Conservation (phyloP, 2,329 filamentous ascomycete genomes). For the Arthrobotrys conoides region DNA sequence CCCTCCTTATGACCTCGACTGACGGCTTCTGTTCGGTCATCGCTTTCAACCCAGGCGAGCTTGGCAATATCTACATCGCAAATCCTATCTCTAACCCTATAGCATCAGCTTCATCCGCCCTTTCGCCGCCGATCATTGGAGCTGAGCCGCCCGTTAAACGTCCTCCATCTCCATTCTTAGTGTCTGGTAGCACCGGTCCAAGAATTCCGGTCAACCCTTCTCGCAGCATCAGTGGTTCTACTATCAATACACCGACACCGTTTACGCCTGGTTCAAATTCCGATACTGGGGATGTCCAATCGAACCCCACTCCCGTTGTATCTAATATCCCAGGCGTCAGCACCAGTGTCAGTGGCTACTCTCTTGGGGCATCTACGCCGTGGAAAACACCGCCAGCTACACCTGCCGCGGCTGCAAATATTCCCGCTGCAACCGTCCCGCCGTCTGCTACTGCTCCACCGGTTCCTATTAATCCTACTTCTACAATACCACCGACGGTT, state of each 20-base stretch:
- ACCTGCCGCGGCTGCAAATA: constrained; percentile 73
- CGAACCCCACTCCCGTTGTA: constrained; percentile 57
- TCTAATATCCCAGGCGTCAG: constrained; percentile 56
- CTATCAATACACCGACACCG: constrained; percentile 78
- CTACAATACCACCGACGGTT: constrained; percentile 69
- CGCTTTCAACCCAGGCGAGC: constrained; percentile 84
- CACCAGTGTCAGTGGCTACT: constrained; percentile 74
- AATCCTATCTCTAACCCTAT: constrained; percentile 67
- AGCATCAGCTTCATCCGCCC: constrained; percentile 27
- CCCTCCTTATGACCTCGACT: constrained; percentile 93
- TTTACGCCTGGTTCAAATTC: constrained; percentile 71
- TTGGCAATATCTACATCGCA: constrained; percentile 84
- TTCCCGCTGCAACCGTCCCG: constrained; percentile 68
- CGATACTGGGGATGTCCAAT: constrained; percentile 37
- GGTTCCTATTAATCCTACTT: constrained; percentile 67
- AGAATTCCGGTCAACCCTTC: constrained; percentile 38
- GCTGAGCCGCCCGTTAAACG: constrained; percentile 65
- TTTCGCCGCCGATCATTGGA: constrained; percentile 41
- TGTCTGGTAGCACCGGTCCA: constrained; percentile 47
- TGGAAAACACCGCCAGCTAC: constrained; percentile 73
- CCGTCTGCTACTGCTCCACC: constrained; percentile 77
- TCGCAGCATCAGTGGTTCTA: constrained; percentile 68
- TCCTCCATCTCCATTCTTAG: constrained; percentile 66
- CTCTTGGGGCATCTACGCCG: constrained; percentile 72
- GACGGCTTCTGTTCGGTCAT: constrained; percentile 97